Evolutionary conservation across 2,329 filamentous ascomycete genomes (phyloP), one percentile per base, ranked within the genome.

Genomic region (Fusarium praegraminearum): DNA sequence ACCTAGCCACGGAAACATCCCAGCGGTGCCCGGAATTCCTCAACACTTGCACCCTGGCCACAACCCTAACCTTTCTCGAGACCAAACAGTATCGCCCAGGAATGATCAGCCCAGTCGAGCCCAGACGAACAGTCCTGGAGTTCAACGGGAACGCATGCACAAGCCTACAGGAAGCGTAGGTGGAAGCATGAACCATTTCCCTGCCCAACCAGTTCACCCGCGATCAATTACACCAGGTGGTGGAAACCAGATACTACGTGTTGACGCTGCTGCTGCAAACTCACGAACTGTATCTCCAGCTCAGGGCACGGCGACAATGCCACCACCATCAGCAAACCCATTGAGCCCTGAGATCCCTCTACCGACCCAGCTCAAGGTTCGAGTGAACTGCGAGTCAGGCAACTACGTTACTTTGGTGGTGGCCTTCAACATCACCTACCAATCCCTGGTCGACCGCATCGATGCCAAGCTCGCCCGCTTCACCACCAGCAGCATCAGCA

Each of bases 351-450:
- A 94, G 26, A 75, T 87, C 73, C 84, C 82, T 26, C 78, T 86
- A 51, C 88, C 85, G 46, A 90, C 92, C 10, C 96, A 98, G 76
- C 86, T 99, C 53, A 98, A 98, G 81, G 94, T 98, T 52, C 97
- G 97, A 78, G 94, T 99, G 60, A 95, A 95, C 76, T 97, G 93
- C 77, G 93, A 96, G 62, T 83, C 80, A 46, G 91, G 92, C 47
- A 96, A 94, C 76, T 97, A 97, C 73, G 91, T 98, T 62, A 98
- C 95, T 1, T 86, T 99, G n/a, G 95, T 99, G 13, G 97, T 97
- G 43, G 92, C 93, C 33, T 97, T 93, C 80, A 97, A 97, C 78
- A 98, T 98, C 75, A 91, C 93, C 41, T 98, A 97, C 80, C 93
- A 96, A 71, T 96, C 93, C 26, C 85, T 99, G 57, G 94, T 96